Evolutionary conservation across 139 green algal species (phyloP), one percentile per base, ranked within the genome.

Genomic region (Trebouxia sp.): DNA sequence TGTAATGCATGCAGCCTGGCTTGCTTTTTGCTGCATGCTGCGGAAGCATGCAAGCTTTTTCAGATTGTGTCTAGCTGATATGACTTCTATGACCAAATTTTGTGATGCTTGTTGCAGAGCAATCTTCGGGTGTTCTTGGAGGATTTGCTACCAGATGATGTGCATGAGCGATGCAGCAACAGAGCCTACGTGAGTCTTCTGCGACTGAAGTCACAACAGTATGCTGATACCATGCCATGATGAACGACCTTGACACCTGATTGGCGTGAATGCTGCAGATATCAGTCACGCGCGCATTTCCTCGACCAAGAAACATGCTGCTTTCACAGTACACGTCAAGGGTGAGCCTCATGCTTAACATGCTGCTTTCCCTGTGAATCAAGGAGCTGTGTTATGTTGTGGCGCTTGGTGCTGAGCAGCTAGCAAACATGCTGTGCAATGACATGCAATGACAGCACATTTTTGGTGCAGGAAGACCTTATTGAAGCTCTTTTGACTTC

Each of bases 401-500:
- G n/a, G n/a, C n/a, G n/a, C n/a, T n/a, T n/a, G n/a, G n/a, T n/a
- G n/a, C n/a, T n/a, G n/a, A n/a, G n/a, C n/a, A n/a, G n/a, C n/a
- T n/a, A n/a, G n/a, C n/a, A n/a, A n/a, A n/a, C n/a, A n/a, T n/a
- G n/a, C n/a, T n/a, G n/a, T n/a, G n/a, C n/a, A n/a, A n/a, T n/a
- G n/a, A n/a, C n/a, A n/a, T n/a, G n/a, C n/a, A n/a, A 39, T 35
- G 56, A 32, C 56, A 69, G 56, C 56, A 5, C 37, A 4, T 69
- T 24, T 39, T 12, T 32, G 32, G 56, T 66, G 72, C 72, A 80
- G 74, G 80, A 93, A 4, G 94, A 98, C 66, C 76, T 98, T 7
- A 92, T 98, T 22, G 37, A 82, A 1, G 84, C 90, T 5, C 86
- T 98, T 39, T 75, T 97, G 30, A 93, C 94, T 4, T 91, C 82